A percentile compares a stretch with the other conserved stretches of the same genome.
Evolutionary conservation across 1,284 basidiomycete species (phyloP).

Genomic region (Cerrena zonata): DNA sequence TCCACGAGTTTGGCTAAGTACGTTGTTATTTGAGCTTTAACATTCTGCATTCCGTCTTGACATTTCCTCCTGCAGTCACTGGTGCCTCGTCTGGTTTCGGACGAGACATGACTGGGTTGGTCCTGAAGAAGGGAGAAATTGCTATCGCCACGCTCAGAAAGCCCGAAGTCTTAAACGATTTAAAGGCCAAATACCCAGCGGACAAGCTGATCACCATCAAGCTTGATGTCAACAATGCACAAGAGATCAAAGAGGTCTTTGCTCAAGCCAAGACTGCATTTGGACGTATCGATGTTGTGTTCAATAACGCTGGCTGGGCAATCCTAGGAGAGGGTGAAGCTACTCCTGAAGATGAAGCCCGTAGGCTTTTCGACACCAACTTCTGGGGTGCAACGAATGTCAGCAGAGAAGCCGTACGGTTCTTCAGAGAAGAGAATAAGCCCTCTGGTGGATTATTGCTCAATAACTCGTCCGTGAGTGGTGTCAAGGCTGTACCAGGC

Average conservation of each 20-base stretch:
- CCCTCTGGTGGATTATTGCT: too few relatives aligned
- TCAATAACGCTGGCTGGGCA: slow-evolving; percentile 36
- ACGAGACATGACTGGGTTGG: slow-evolving; percentile 20
- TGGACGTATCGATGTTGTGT: slow-evolving; percentile 39
- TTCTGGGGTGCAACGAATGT: too few relatives aligned
- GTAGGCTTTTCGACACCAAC: slow-evolving; percentile 31
- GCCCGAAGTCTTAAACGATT: slow-evolving; percentile 20
- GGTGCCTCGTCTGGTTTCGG: slow-evolving; percentile 31
- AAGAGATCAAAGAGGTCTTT: slow-evolving; percentile 30
- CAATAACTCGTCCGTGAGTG: too few relatives aligned
- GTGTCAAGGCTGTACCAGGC: too few relatives aligned
- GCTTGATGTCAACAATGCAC: slow-evolving; percentile 33
- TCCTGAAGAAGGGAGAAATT: too few relatives aligned
- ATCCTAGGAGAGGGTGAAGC: slow-evolving; percentile 32
- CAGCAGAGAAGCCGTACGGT: too few relatives aligned
- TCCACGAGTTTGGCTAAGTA: too few relatives aligned
- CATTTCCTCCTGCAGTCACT: too few relatives aligned
- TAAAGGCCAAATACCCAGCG: slow-evolving; percentile 15
- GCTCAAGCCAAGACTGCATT: slow-evolving; percentile 27
- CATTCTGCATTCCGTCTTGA: too few relatives aligned
- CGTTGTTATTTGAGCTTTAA: too few relatives aligned
- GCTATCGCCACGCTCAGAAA: slow-evolving; percentile 28
- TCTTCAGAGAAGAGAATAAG: too few relatives aligned
- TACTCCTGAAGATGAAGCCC: slow-evolving; percentile 26
- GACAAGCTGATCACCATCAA: slow-evolving; percentile 31